phyloP scores from a whole-genome alignment of 2,329 filamentous ascomycete genomes.

The Celoporthe dispersa region DNA sequence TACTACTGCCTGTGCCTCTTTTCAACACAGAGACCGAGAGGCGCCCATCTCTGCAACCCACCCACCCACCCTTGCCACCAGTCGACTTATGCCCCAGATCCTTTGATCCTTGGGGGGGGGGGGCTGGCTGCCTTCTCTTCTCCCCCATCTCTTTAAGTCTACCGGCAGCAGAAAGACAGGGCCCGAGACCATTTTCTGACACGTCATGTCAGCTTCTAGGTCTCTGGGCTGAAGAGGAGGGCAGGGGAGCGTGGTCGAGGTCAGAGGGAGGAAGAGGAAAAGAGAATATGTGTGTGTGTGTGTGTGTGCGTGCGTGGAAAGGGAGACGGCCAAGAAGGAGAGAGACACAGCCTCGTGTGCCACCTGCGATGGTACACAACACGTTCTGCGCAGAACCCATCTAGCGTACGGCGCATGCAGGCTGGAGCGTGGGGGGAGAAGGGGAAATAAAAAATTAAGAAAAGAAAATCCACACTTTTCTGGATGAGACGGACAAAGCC shows the following conservation, averaged over 20 bases:
- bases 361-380: background rate
- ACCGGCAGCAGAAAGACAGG: background rate
- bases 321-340: background rate
- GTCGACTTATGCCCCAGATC: background rate
- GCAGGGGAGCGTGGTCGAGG: background rate
- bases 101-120: conserved; percentile 3
- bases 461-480: background rate
- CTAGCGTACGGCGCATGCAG: background rate
- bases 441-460: too few relatives aligned
- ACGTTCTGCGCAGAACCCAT: background rate
- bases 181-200: conserved; percentile 3
- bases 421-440: background rate
- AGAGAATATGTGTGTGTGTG: background rate
- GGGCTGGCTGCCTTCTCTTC: conserved; percentile 1
- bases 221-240: background rate
- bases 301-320: background rate
- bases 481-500: too few relatives aligned
- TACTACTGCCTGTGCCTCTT: background rate
- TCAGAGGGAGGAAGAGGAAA: background rate
- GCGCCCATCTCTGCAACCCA: background rate
- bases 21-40: background rate
- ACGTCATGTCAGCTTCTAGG: background rate
- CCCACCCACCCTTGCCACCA: background rate
- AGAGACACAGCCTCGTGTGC: conserved; percentile 8
- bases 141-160: background rate